These are phyloP conservation scores for Volvariella volvacea DNA, from an alignment of 1,284 basidiomycete species.

Conservation along the genomic window DNA sequence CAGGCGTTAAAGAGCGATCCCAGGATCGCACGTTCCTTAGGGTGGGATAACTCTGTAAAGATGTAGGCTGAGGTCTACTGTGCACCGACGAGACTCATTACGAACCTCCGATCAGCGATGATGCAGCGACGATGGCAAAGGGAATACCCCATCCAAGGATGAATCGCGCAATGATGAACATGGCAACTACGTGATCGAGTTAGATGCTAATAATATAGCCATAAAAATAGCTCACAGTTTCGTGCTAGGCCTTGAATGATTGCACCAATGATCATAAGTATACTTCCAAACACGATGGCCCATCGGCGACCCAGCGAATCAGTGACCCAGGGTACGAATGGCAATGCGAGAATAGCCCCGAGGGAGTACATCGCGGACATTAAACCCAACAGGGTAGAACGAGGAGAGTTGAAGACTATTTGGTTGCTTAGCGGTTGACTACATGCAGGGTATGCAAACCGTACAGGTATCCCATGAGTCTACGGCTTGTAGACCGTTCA, in stretches of 20 bases:
- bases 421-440: not conserved
- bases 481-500: slow-evolving; percentile 45
- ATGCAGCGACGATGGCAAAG: slow-evolving; percentile 41
- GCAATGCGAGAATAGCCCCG: slow-evolving; percentile 43
- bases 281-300: slow-evolving; percentile 37
- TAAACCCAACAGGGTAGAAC: slow-evolving; percentile 43
- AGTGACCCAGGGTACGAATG: slow-evolving; percentile 34
- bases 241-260: slow-evolving; percentile 35
- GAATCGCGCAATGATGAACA: slow-evolving; percentile 44
- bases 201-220: not conserved
- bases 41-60: slow-evolving; percentile 37
- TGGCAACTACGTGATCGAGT: slow-evolving; percentile 29
- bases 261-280: slow-evolving; percentile 42
- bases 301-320: slow-evolving; percentile 35
- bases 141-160: slow-evolving; percentile 43
- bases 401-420: slow-evolving; percentile 42
- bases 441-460: slow-evolving; percentile 10
- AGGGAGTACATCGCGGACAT: slow-evolving; percentile 50
- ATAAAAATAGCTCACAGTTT: slow-evolving; percentile 33
- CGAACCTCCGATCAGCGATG: slow-evolving; percentile 38
- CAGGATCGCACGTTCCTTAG: slow-evolving; percentile 40
- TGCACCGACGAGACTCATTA: not conserved
- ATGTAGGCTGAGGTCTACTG: not conserved
- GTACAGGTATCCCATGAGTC: slow-evolving; percentile 39
- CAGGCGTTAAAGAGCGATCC: slow-evolving; percentile 43